These are phyloP conservation scores for Blastomyces silverae DNA, from an alignment of 2,329 filamentous ascomycete genomes.

Conservation along the genomic window DNA sequence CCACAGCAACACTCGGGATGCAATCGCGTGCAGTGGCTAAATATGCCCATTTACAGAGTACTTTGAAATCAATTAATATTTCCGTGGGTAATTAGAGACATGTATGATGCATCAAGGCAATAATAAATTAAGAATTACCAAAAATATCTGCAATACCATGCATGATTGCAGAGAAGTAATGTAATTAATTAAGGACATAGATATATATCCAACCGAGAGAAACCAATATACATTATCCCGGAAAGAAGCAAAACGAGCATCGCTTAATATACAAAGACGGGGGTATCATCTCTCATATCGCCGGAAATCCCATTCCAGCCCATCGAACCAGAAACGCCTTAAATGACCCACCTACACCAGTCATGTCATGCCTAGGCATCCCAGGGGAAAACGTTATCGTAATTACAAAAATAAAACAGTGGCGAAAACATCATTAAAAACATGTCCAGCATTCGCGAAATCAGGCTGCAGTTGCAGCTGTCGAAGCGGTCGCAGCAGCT, in stretches of 20 bases:
- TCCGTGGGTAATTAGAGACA: background rate
- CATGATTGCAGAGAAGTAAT: background rate
- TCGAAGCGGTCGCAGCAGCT: conserved; percentile 17
- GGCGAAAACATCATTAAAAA: conserved; percentile 21
- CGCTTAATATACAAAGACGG: background rate
- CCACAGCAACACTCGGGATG: background rate
- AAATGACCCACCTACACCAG: background rate
- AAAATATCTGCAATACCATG: background rate
- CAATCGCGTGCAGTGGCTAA: background rate
- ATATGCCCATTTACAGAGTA: background rate
- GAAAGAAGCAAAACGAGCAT: background rate
- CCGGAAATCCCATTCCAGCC: conserved; percentile 2
- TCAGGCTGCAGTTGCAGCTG: conserved; percentile 13
- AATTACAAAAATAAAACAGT: conserved; percentile 6
- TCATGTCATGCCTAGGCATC: background rate
- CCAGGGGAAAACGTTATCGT: conserved; percentile 10
- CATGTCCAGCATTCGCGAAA: conserved; percentile 8
- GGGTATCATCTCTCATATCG: conserved; percentile 13
- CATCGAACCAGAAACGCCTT: conserved; percentile 9
- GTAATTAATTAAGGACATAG: background rate
- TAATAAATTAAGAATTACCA: background rate
- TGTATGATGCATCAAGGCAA: background rate
- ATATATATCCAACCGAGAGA: background rate
- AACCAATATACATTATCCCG: background rate
- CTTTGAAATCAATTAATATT: background rate